Evolutionary conservation across 345 rosid species (phyloP), one percentile per base, ranked within the genome.

Genomic region (Salix brachista): DNA sequence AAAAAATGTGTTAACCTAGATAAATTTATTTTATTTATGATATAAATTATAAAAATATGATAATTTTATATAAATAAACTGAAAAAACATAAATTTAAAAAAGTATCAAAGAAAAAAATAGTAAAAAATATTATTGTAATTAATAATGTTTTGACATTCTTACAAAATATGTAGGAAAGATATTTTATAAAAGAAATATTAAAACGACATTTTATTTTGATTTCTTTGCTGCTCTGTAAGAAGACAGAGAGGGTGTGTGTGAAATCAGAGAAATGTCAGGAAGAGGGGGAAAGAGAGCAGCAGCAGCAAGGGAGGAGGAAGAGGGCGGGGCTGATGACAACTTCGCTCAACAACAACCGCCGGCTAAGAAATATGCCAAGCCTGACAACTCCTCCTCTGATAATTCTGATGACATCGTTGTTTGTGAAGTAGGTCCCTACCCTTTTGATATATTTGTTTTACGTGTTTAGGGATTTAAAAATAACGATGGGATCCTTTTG

Each of bases 231-330:
- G 39, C 4, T 65, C 11, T 65, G 68, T 14, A 17, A 65, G 12
- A 5, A 75, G 14, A 19, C 12, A 13, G 23, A n/a, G 28, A 65
- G 30, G n/a, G 10, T 5, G 56, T 7, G 21, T 41, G 44, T 41
- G 44, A 10, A 41, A 41, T 41, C 44, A 41, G 28, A 32, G 56
- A 65, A 82, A 94, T 96, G 98, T 87, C 96, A 48, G 81, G 76
- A n/a, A 93, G 86, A 82, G 93, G 97, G 61, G 92, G 97, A 60
- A 93, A 96, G 91, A 77, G 99, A 41, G 62, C 62, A 23, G 62
- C 26, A 8, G 62, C 28, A 7, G 14, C 62, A 58, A 93, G 88
- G 86, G 91, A 90, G 60, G 88, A 85, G 83, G 73, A 83, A 34
- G 92, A 79, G 6, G 66, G 76, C 42, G 88, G 75, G 18, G 91